Base-by-base conservation (phyloP, 805 yeast species). In the Vanderwaltozyma verrucispora region DNA sequence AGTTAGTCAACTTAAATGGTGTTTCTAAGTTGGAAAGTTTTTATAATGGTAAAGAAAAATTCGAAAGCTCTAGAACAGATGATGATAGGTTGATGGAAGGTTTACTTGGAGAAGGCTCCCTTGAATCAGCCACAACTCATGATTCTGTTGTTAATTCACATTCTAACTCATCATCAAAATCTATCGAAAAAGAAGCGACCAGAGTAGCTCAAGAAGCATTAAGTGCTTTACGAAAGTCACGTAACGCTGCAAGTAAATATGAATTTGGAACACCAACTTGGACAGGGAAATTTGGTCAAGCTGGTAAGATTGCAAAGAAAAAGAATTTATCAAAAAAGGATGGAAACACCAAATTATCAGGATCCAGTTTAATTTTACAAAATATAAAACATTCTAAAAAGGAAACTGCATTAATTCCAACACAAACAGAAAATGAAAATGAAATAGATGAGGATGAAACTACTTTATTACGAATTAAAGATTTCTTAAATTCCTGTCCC, bases 271-370 rank as follows among this genome's bases (percentile, higher is more conserved):
- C 81, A 0, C 97, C 96, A 0, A 89, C 98, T 0, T 92, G 96
- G 94, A 89, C 98, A 0, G 98, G 98, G 0, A 74, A 74, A 47
- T 85, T 80, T 65, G 98, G 98, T 0, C 58, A 63, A 15, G 95
- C 95, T 0, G 96, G 95, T 1, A 72, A 67, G 46, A 59, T 66
- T 23, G 63, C 62, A 0, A 62, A 44, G 33, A 42, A 38, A 30
- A 32, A 30, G 14, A 36, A 34, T 10, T 9, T 5, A 9, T 4
- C 12, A 13, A 23, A n/a, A 31, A 9, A 36, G 34, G 23, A 12
- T 26, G 12, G 29, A 24, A 30, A 26, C 16, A 14, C 35, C 32
- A 13, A 29, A 18, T 11, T 31, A 6, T 7, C 34, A 6, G 54
- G 56, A 1, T 56, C 61, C 2, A 29, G 49, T 1, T 43, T 48